Base-by-base conservation (phyloP, 805 yeast genomes). In the Kazachstania africana region DNA sequence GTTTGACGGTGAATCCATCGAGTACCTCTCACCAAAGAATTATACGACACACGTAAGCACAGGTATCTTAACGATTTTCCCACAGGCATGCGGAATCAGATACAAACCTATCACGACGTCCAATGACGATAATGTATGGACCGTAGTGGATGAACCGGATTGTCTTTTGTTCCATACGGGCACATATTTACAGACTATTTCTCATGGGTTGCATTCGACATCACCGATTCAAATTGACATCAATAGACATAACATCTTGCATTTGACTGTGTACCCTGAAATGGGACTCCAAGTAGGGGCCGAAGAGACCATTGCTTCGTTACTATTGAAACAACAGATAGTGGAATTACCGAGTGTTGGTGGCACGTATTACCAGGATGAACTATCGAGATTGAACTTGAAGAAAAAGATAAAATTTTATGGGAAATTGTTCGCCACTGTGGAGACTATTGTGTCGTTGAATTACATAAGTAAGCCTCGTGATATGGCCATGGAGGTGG, bases 161-260 rank as follows among this genome's bases (percentile, higher is more conserved):
- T 50, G 56, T 36, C 35, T 54, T 1, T 28, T 54, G 28, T 20
- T 54, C 5, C 58, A 53, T 27, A 45, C 53, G 4, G 58, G 58
- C 2, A 24, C 33, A 9, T 13, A 44, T 2, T 30, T 51, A 27
- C 37, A 47, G 2, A 34, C 28, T 1, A 33, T 36, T 26, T 47
- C 56, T 1, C 31, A 36, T 12, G 53, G 50, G 2, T 18, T 35
- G 21, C 49, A 48, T 29, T 31, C 44, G 1, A 44, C 50, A 5
- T 41, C 54, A 0, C 47, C 50, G 1, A 28, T 53, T 12, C 35
- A 43, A 26, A 18, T 52, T 8, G 40, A 47, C 12, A 40, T 43
- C 3, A 35, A 33, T 10, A 28, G 32, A n/a, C 43, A 42, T 9
- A 26, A 16, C 31, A 4, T 35, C 25, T 26, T 43, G 14, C 38